A percentile compares a stretch with the other conserved stretches of the same genome.
Conservation (phyloP, 2,329 filamentous ascomycete genomes). For the Fusarium mundagurra region DNA sequence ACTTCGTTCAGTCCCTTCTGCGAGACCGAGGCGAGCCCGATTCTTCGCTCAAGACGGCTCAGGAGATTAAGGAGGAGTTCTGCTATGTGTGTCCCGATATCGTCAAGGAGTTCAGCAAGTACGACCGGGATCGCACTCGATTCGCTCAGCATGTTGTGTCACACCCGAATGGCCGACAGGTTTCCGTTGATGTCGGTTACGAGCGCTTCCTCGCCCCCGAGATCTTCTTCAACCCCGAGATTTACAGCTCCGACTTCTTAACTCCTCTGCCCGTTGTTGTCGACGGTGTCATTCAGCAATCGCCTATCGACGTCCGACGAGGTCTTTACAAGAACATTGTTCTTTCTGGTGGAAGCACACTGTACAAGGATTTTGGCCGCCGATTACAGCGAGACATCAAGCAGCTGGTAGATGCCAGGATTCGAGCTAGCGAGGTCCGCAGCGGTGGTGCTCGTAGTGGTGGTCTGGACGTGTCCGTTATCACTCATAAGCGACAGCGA, state of each 20-base stretch:
- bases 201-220: constrained; percentile 98
- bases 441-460: constrained; percentile 94
- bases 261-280: constrained; percentile 95
- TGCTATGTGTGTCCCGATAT: constrained; percentile 99
- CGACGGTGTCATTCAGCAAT: constrained; percentile 96
- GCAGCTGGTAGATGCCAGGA: constrained; percentile 91
- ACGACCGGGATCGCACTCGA: constrained; percentile 89
- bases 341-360: constrained; percentile 92
- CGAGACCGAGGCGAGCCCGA: constrained; percentile 97
- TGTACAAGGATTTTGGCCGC: constrained; percentile 98
- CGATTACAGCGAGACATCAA: constrained; percentile 97
- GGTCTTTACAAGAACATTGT: constrained; percentile 99
- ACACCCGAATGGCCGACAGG: constrained; percentile 84
- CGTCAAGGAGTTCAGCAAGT: constrained; percentile 96
- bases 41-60: constrained; percentile 95
- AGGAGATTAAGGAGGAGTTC: constrained; percentile 98
- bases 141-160: constrained; percentile 91
- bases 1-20: constrained; percentile 96
- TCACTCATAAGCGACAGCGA: constrained; percentile 95
- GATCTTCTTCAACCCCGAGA: constrained; percentile 99
- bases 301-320: constrained; percentile 95
- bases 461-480: constrained; percentile 95
- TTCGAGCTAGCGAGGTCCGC: constrained; percentile 88
- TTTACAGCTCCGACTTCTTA: constrained; percentile 98
- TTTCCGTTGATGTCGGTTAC: constrained; percentile 92